These are phyloP conservation scores for Starmerella etchellsii DNA, from an alignment of 805 yeast genomes.

Conservation along the genomic window DNA sequence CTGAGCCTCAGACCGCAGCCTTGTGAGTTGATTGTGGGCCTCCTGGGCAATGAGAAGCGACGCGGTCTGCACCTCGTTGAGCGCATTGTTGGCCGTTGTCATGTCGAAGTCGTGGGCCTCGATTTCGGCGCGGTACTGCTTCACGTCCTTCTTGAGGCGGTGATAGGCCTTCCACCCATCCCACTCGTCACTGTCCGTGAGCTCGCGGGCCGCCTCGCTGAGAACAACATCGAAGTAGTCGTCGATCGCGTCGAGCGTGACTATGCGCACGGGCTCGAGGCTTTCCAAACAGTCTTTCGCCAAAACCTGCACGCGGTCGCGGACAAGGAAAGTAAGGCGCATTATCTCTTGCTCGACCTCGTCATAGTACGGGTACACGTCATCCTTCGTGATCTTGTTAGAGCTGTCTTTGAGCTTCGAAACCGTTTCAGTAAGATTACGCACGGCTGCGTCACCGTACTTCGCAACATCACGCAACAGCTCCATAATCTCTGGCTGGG, in stretches of 20 bases:
- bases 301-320: constrained; percentile 20
- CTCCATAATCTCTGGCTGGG: constrained; percentile 21
- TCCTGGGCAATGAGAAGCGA: constrained; percentile 21
- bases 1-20: constrained; percentile 20
- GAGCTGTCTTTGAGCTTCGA: constrained; percentile 6
- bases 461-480: constrained; percentile 15
- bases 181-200: constrained; percentile 20
- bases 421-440: constrained; percentile 15
- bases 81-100: constrained; percentile 18
- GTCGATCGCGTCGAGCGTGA: constrained; percentile 23
- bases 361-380: constrained; percentile 19
- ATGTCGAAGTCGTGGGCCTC: constrained; percentile 19
- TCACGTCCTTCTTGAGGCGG: constrained; percentile 18
- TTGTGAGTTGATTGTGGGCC: constrained; percentile 13
- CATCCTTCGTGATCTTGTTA: constrained; percentile 2
- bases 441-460: constrained; percentile 17
- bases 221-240: constrained; percentile 22
- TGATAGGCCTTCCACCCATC: constrained; percentile 18
- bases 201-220: constrained; percentile 20
- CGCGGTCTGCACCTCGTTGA: constrained; percentile 22
- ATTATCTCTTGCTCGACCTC: constrained; percentile 15
- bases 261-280: constrained; percentile 18
- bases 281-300: constrained; percentile 19
- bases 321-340: constrained; percentile 19
- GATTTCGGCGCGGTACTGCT: constrained; percentile 13